phyloP scores from a whole-genome alignment of 345 rosid genomes.

The Melaleuca quinquenervia region DNA sequence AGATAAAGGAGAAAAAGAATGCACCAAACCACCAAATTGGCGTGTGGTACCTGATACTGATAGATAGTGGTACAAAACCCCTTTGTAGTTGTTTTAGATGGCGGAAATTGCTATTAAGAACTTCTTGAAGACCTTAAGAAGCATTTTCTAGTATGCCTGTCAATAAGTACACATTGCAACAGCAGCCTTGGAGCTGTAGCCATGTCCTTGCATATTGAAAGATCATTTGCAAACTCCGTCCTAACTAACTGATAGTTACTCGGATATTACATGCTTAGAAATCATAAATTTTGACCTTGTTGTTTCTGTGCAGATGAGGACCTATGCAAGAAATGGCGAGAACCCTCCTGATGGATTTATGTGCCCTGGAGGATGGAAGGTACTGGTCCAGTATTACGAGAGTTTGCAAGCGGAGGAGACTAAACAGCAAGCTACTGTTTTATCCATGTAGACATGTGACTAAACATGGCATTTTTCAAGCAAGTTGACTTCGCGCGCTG shows the following conservation, averaged over 20 bases:
- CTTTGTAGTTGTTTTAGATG: neutral
- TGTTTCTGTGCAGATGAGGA: constrained; percentile 50
- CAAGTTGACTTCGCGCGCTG: neutral
- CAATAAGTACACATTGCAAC: neutral
- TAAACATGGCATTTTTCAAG: neutral
- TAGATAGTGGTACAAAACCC: neutral
- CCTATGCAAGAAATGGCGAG: constrained; percentile 75
- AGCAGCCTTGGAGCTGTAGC: neutral
- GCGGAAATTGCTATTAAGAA: neutral
- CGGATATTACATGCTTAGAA: neutral
- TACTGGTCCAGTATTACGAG: constrained; percentile 69
- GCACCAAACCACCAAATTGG: neutral
- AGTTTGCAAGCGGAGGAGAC: constrained; percentile 61
- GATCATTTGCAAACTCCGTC: neutral
- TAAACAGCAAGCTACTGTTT: neutral
- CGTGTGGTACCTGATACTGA: neutral
- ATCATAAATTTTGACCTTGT: neutral
- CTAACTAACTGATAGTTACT: neutral
- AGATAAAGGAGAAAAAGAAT: neutral
- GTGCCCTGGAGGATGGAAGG: constrained; percentile 94
- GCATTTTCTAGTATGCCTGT: neutral
- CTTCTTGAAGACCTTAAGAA: neutral
- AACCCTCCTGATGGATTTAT: constrained; percentile 94
- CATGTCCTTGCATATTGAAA: neutral
- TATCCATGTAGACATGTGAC: neutral